Percentiles rank a stretch among this genome's conserved stretches.
Evolutionary conservation across 2,329 filamentous ascomycete genomes (phyloP).

Genomic region (Microsporum audouinii): DNA sequence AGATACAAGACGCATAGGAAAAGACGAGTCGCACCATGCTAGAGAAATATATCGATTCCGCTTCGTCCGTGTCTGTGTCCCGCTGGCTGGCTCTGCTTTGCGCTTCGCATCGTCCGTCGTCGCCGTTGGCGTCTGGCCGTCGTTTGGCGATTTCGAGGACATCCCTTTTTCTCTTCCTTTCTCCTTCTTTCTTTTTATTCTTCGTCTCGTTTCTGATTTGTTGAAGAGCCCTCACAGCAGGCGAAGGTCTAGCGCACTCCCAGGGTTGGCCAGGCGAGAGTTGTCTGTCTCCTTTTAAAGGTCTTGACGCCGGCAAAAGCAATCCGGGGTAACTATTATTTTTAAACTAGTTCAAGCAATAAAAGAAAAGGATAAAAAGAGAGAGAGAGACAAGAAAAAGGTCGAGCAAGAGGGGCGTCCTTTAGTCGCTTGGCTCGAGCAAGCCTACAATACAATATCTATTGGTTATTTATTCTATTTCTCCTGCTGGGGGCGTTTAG

Average conservation of each 20-base stretch:
- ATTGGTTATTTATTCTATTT: background rate
- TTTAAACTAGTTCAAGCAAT: background rate
- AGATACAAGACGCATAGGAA: background rate
- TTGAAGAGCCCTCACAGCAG: background rate
- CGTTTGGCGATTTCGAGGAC: conserved; percentile 1
- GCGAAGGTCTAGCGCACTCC: background rate
- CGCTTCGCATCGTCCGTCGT: conserved; percentile 21
- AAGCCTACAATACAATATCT: background rate
- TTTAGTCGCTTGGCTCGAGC: background rate
- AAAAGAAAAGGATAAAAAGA: background rate
- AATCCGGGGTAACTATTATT: background rate
- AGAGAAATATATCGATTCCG: conserved; percentile 58
- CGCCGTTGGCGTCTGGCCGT: background rate
- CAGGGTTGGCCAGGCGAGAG: background rate
- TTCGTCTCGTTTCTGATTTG: no score
- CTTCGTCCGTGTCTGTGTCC: conserved; percentile 46
- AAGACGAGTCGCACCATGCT: conserved; percentile 40
- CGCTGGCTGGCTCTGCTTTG: conserved; percentile 33
- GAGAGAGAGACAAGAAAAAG: background rate
- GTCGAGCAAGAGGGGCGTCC: background rate
- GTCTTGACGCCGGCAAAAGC: background rate
- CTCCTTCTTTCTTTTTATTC: background rate
- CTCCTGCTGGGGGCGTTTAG: background rate
- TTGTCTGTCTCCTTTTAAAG: background rate
- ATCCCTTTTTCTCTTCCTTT: background rate